Base-by-base conservation (phyloP, 2,329 filamentous ascomycete species). In the Reticulascus tulasneorum region DNA sequence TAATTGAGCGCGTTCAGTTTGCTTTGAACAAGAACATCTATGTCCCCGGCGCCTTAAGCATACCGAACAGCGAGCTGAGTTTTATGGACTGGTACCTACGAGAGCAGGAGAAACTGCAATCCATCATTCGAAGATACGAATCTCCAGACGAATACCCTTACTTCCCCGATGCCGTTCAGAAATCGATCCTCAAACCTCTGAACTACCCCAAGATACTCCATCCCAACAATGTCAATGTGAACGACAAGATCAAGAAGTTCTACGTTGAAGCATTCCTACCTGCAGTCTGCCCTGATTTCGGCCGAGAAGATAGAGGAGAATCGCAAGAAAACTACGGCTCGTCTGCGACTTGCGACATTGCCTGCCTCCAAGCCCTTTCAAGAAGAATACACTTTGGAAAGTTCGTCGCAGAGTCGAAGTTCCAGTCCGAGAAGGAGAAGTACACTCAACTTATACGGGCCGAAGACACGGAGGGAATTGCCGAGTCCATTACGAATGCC, bases 1-100 rank as follows among this genome's bases (percentile, higher is more conserved):
- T 98, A 24, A 97, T 97, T 55, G 93, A 98, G 67, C 84, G 93
- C 25, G 91, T 91, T n/a, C 93, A 98, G 62, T 98, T 97, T 62
- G 88, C 91, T 5, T 75, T 94, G 47, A 97, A 96, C 67, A 71
- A 77, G 56, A 87, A 82, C 53, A 90, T 97, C 63, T 98, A 98
- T 67, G 62, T 69, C 10, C 77, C 88, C 7, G 85, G 84, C 42
- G 86, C 85, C n/a, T 74, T 97, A 29, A 69, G 77, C 21, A 84
- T 97, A 45, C 89, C 88, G 13, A 67, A 79, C 55, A 77, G 71
- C 59, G 59, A 77, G 34, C 75, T 93, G 37, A 89, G 84, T 60
- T 86, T 98, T 58, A 80, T 94, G 60, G 93, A 97, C 71, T 98
- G 91, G 85, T 84, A 95, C 58, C 80, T 97, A 19, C 76, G 74